Percentiles rank a stretch among this genome's conserved stretches.
Evolutionary conservation across 495 filamentous ascomycete genomes (phyloP).

Genomic region (Stereocaulon alpinum): DNA sequence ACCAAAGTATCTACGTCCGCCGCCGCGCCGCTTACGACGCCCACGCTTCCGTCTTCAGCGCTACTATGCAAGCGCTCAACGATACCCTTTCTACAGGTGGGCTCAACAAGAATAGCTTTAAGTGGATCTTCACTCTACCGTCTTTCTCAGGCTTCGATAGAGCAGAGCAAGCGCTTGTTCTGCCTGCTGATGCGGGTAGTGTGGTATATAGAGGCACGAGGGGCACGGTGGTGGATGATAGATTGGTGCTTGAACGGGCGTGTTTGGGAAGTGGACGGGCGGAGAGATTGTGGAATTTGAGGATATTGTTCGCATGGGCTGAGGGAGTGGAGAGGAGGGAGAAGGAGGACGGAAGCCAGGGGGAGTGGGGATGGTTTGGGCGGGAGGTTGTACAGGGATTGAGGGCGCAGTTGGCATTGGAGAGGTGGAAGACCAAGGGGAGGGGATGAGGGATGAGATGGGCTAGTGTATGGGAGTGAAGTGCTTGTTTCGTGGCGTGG

Average conservation of each 20-base stretch:
- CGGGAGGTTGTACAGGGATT: conserved; percentile 28
- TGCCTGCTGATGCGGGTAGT: conserved; percentile 44
- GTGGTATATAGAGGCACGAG: conserved; percentile 40
- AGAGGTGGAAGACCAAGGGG: conserved; percentile 30
- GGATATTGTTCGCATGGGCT: conserved; percentile 73
- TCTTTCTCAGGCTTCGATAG: conserved; percentile 57
- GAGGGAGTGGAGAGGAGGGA: conserved; percentile 37
- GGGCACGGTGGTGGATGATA: conserved; percentile 65
- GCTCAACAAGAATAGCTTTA: conserved; percentile 40
- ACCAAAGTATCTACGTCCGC: conserved; percentile 72
- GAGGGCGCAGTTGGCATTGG: conserved; percentile 29
- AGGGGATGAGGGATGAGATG: not conserved
- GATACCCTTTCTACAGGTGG: conserved; percentile 23
- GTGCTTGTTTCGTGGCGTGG: too few species aligned
- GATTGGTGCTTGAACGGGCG: conserved; percentile 57
- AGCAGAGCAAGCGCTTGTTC: conserved; percentile 64
- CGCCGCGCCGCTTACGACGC: conserved; percentile 63
- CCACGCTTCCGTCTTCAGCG: conserved; percentile 60
- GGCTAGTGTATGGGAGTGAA: too few species aligned
- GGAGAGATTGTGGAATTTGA: conserved; percentile 65
- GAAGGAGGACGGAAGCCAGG: conserved; percentile 1
- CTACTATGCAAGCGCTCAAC: conserved; percentile 57
- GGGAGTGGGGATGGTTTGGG: conserved; percentile 26
- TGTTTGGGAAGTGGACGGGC: conserved; percentile 48
- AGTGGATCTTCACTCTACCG: conserved; percentile 66